Evolutionary conservation across 148 eudicot species (phyloP), one percentile per base, ranked within the genome.

Genomic region (Rhododendron griersonianum): DNA sequence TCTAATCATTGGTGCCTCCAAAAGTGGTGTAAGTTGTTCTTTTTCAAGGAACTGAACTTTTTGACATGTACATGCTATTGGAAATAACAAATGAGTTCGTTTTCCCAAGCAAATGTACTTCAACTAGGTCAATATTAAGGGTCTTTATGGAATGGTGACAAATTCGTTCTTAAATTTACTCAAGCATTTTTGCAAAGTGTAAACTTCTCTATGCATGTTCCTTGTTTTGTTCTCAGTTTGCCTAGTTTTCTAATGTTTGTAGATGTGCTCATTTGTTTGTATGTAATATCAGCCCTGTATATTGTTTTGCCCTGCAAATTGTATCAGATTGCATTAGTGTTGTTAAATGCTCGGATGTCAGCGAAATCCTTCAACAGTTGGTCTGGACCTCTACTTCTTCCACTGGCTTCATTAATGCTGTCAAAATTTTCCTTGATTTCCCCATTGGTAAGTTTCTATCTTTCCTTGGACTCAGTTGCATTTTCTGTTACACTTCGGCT

Each of bases 331-430:
- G 51, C 83, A 69, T 85, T 97, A 89, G 92, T 92, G 63, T 87
- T 97, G 89, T 86, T 97, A 87, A 97, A 97, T 94, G 99, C 95
- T 88, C 95, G 99, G 89, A 93, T 97, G 85, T 97, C 99, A 25
- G 84, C 81, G 51, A 94, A 87, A 84, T 94, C 99, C 59, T 92
- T 95, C 69, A 85, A 81, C 59, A 91, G 85, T 82, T 97, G 99
- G 99, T 95, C 96, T 75, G 81, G 84, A 50, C 91, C 95, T 33
- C 85, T 93, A 59, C 77, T 89, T 77, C 47, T 86, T 84, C 95
- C 95, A n/a, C 90, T 97, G 84, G 89, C 91, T 79, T 67, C 90
- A 21, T 85, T 97, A 83, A 88, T 97, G 96, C 92, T 97, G 81
- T 94, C 99, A 69, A 95, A 97, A 87, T 97, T 97, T 83, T 86